Evolutionary conservation across 441 rosid genomes (phyloP).

Genomic region (Geranium incanum): DNA sequence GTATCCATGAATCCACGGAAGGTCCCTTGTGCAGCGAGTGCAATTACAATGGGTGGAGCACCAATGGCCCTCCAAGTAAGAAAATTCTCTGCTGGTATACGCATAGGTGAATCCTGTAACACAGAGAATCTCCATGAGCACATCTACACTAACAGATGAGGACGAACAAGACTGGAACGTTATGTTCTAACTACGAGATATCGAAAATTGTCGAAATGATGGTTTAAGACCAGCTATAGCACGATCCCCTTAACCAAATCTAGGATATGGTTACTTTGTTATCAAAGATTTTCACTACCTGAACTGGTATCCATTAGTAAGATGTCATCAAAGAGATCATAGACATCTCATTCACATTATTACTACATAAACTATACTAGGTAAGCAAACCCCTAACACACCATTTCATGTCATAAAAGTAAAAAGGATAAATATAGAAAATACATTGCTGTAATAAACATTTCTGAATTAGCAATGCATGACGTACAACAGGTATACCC

Average conservation of each 20-base stretch:
- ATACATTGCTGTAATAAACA: background rate
- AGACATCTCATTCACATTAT: background rate
- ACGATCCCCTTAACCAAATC: background rate
- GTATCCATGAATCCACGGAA: conserved; percentile 96
- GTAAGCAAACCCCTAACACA: background rate
- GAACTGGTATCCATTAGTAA: background rate
- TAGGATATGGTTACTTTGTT: background rate
- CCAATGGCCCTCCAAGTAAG: conserved; percentile 74
- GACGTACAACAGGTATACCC: conserved; percentile 90
- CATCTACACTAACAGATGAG: background rate
- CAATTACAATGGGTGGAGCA: conserved; percentile 85
- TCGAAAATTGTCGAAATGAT: background rate
- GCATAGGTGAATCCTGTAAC: conserved; percentile 79
- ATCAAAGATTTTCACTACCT: background rate
- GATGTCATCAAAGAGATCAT: background rate
- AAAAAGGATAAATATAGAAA: background rate
- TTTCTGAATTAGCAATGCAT: conserved; percentile 21
- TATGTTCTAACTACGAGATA: background rate
- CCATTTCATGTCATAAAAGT: background rate
- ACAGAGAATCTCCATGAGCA: conserved; percentile 12
- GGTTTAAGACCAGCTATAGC: background rate
- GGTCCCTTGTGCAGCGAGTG: conserved; percentile 92
- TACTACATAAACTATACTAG: background rate
- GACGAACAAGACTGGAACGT: background rate
- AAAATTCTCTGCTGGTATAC: conserved; percentile 73